Evolutionary conservation across 2,329 filamentous ascomycete genomes (phyloP), one percentile per base, ranked within the genome.

Genomic region (Colletotrichum echinochloae): DNA sequence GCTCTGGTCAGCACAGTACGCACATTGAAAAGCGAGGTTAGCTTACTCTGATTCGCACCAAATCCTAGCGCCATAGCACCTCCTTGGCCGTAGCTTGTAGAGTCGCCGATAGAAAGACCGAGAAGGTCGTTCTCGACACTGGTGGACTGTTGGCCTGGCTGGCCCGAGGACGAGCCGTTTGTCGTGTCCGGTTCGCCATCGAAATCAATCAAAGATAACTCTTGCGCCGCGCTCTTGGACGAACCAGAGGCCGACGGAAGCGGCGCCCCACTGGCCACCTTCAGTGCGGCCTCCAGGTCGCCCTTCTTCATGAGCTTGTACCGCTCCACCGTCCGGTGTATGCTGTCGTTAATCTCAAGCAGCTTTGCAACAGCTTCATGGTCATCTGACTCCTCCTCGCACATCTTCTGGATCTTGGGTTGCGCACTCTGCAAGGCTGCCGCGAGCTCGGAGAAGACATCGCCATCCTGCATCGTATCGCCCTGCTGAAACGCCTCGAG

Each of bases 371-470:
- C 96, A 6, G 96, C 96, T 83, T 98, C 96, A 72, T 94, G 91
- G 78, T 99, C 96, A 72, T 98, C 95, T 14, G 95, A 98, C 78
- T 99, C 96, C 81, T 99, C 96, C 81, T 98, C 95, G 78, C 95
- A 98, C 95, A 99, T 99, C 83, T 94, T 98, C 79, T 98, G 95
- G 74, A 99, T 98, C 84, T 99, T 99, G 11, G 96, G 96, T 77
- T 99, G 96, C 2, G 96, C 96, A 78, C 92, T 98, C 79, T 94
- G 93, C 55, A 99, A 86, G 12, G 96, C 91, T 73, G 92, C 91
- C 6, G 95, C 95, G 64, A 99, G 87, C 84, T 99, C 96, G 85
- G 95, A 88, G 74, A 90, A 91, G 26, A 91, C 89, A 71, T 91
- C 89, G 16, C 89, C 88, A 23, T 91, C 89, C 26, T 82, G 79